Evolutionary conservation across 169 alveolate species (phyloP), one percentile per base, ranked within the genome.

Genomic region (Eimeria zaria): DNA sequence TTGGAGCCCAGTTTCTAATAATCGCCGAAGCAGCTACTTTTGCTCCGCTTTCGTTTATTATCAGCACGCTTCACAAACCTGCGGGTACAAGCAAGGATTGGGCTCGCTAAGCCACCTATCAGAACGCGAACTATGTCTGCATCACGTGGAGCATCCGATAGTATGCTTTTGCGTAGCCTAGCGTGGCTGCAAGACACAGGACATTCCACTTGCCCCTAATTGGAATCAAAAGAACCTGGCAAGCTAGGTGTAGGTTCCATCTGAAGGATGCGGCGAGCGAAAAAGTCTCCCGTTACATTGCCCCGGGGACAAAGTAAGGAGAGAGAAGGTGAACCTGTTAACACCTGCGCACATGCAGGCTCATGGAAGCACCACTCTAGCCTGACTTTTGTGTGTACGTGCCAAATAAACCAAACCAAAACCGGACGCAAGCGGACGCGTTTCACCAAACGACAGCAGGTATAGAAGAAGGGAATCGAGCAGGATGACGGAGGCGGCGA

Each of bases 191-290:
- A 39, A 18, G 12, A 20, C 33, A 73, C 51, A 69, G 48, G 48
- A n/a, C 11, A 69, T 27, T 69, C 80, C 80, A 6, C 55, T 39
- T 41, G 83, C 55, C 55, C 1, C 33, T 73, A 73, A 1, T 39
- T 73, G 83, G 51, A 33, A 67, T 67, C 78, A 12, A 11, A 33
- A 11, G 14, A 14, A 51, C 83, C 83, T 36, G 83, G 83, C 12
- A 39, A 1, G 83, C 53, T 53, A 39, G 53, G 1, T 27, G 46
- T 30, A 83, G 91, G 71, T 36, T 83, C 91, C 91, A 83, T 83
- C 39, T 83, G 91, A 83, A 83, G 91, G 73, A 83, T 48, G 7
- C 73, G 91, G 64, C 91, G 71, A 22, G 91, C 74, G 58, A 83
- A 83, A 22, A 83, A 58, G 76, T 83, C 91, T 39, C 76, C 91